Conservation (phyloP, 2,329 filamentous ascomycete genomes). For the Apiospora malaysiana region DNA sequence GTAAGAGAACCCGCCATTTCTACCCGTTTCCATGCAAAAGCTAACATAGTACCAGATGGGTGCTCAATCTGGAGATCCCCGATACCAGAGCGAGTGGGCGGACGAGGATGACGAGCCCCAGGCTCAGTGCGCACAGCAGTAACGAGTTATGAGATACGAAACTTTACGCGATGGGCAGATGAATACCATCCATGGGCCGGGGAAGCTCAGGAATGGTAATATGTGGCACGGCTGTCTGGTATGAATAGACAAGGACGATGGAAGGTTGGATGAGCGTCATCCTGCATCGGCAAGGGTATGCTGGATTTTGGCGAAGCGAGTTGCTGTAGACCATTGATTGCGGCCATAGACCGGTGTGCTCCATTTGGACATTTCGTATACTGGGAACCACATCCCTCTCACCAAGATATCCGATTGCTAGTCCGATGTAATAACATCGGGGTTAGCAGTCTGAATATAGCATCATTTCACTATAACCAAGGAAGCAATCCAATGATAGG, state of each 20-base stretch:
- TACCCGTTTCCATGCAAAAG: constrained; percentile 29
- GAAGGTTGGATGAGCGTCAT: background rate
- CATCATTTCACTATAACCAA: background rate
- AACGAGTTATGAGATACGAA: constrained; percentile 45
- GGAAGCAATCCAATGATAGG: background rate
- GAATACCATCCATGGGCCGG: constrained; percentile 6
- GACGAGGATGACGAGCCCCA: constrained; percentile 72
- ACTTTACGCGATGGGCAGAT: background rate
- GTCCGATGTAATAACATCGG: background rate
- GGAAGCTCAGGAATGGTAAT: background rate
- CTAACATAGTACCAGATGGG: constrained; percentile 62
- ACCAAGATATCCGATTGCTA: background rate
- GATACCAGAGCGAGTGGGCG: constrained; percentile 71
- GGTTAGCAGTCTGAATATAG: no score
- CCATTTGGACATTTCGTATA: background rate
- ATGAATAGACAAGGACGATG: background rate
- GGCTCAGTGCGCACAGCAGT: constrained; percentile 78
- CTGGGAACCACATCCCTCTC: background rate
- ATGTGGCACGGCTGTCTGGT: background rate
- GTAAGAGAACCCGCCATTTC: constrained; percentile 48
- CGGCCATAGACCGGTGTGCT: constrained; percentile 3
- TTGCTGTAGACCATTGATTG: constrained; percentile 13
- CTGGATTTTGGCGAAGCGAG: background rate
- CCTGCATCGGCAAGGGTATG: background rate
- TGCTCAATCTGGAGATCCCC: constrained; percentile 70